Base-by-base conservation (phyloP, 106 monocot species). In the Gastrodia elata region DNA sequence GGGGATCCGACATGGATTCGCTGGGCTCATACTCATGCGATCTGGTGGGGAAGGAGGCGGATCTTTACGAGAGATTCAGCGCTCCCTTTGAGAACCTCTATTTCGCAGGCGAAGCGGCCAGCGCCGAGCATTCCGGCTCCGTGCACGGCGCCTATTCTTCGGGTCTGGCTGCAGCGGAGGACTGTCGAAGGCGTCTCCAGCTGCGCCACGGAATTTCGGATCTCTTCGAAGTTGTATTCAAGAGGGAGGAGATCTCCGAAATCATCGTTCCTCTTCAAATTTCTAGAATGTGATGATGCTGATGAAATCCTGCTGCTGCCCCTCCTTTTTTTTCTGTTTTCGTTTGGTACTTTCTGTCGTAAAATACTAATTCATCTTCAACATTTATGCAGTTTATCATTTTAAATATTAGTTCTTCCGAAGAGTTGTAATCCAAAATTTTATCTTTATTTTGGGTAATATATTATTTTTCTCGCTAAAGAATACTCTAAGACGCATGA, bases 101-200 rank as follows among this genome's bases (percentile, higher is more conserved):
- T 73, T 97, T 97, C 68, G 96, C 96, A 13, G 96, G 96, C 10
- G 96, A 97, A 76, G 96, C 96, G 20, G 83, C 96, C 8, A 90
- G 96, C 25, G 39, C 82, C 0, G 96, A 97, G 67, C 96, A 97
- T 71, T 92, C 96, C 7, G 96, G 96, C 2, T 88, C 96, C 0
- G 96, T 92, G 8, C 96, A 97, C 40, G 96, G 96, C 24, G 96
- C 96, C 20, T 97, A 88, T 74, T 84, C 89, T 1, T 77, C 96
- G 5, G 96, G 96, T n/a, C 80, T 92, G 15, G 22, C 65, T 0
- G 92, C 96, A 73, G 96, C 96, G 30, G 92, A 92, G 71, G 88
- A 84, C 18, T 97, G 92, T 80, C 83, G 64, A 74, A 90, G 84
- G 86, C 81, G 49, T 73, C 84, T 97, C 7, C 82, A 82, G 1